These are phyloP conservation scores for Acanthamoeba lenticulata DNA, from an alignment of 208 protist species.

Conservation along the genomic window DNA sequence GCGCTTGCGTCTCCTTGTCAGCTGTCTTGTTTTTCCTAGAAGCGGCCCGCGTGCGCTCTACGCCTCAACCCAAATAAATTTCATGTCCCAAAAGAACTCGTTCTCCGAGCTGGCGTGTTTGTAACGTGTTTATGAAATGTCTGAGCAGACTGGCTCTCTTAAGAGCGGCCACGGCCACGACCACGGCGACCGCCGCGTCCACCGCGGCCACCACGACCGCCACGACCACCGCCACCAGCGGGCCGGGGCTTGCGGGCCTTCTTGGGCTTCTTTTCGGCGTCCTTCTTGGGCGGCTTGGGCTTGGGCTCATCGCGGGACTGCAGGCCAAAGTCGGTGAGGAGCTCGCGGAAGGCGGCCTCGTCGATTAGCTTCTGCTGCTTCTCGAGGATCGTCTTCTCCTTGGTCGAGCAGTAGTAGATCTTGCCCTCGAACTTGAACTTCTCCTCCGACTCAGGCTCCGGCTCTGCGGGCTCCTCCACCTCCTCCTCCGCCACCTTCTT, in stretches of 20 bases:
- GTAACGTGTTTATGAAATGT: no score
- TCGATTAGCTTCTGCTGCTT: not conserved
- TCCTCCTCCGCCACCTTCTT: conserved; percentile 26
- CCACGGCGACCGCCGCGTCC: not conserved
- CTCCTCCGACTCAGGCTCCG: not conserved
- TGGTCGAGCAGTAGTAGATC: conserved; percentile 29
- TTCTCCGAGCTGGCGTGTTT: no score
- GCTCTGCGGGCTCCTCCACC: not conserved
- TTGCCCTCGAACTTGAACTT: conserved; percentile 35
- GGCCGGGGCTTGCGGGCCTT: not conserved
- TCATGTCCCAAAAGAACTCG: no score
- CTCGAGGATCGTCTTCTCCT: conserved; percentile 47
- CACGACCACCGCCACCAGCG: not conserved
- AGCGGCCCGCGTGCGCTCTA: no score
- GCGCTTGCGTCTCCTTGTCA: no score
- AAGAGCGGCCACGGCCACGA: not conserved
- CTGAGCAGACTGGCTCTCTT: no score
- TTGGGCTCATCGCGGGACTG: not conserved
- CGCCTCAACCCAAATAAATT: no score
- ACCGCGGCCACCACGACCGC: not conserved
- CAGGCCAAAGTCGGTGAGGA: conserved; percentile 1
- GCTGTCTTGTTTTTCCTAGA: no score
- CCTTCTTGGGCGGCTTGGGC: not conserved
- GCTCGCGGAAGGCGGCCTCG: not conserved
- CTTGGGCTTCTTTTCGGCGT: no score